Conservation (phyloP, 768 basidiomycete genomes). For the Sutorius australiensis region DNA sequence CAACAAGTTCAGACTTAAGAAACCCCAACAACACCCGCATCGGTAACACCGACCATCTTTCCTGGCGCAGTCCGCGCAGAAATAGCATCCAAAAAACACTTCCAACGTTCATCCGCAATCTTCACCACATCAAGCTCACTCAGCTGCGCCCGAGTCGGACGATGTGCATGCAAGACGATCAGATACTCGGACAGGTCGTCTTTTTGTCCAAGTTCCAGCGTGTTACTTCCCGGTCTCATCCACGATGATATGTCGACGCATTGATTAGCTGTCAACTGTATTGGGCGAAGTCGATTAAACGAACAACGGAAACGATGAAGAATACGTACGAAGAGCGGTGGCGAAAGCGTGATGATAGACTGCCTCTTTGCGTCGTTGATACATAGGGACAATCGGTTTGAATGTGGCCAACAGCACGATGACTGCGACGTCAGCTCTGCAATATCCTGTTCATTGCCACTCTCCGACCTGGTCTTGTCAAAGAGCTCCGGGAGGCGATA, state of each 20-base stretch:
- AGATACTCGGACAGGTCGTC: slow-evolving; percentile 43
- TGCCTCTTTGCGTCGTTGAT: slow-evolving; percentile 5
- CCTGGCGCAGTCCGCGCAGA: slow-evolving; percentile 6
- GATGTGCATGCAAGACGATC: slow-evolving; percentile 47
- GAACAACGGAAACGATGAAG: background rate
- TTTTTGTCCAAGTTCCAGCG: slow-evolving; percentile 40
- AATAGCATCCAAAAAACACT: slow-evolving; percentile 11
- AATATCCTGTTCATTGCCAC: slow-evolving; percentile 11
- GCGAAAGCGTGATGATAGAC: slow-evolving; percentile 20
- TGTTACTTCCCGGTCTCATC: slow-evolving; percentile 39
- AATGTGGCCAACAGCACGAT: slow-evolving; percentile 43
- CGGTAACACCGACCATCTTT: background rate
- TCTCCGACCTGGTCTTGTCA: slow-evolving; percentile 12
- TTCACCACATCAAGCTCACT: slow-evolving; percentile 17
- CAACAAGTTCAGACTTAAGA: background rate
- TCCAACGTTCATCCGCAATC: slow-evolving; percentile 21
- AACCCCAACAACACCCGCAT: background rate
- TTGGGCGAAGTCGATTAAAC: background rate
- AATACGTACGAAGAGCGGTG: slow-evolving; percentile 37
- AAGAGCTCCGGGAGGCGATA: slow-evolving; percentile 34
- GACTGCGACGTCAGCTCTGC: slow-evolving; percentile 23
- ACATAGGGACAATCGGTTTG: slow-evolving; percentile 19
- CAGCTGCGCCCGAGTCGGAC: slow-evolving; percentile 46
- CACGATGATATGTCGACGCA: slow-evolving; percentile 51
- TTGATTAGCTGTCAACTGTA: slow-evolving; percentile 44